Percentiles rank a stretch among this genome's conserved stretches.
Evolutionary conservation across 228 moss, liverwort and hornwort species (phyloP).

Genomic region (Sphagnum magellanicum): DNA sequence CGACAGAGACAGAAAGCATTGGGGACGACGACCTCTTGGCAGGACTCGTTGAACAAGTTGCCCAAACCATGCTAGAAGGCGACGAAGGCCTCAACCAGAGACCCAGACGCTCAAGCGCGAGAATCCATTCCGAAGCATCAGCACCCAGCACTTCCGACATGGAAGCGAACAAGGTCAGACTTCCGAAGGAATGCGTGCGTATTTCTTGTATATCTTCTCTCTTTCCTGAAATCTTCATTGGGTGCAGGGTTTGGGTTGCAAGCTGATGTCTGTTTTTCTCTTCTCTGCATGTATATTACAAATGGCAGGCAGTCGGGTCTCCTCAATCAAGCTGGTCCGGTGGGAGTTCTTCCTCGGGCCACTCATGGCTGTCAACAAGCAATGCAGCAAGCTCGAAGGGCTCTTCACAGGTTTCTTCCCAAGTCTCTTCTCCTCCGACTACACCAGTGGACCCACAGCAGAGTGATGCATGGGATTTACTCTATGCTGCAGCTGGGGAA

Average conservation of each 20-base stretch:
- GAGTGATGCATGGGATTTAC: conserved; percentile 64
- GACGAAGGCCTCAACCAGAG: conserved; percentile 16
- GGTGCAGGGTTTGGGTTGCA: not conserved
- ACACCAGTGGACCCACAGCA: conserved; percentile 45
- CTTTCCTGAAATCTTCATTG: not conserved
- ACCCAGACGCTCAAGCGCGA: not conserved
- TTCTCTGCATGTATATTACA: not conserved
- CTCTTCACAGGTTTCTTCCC: conserved; percentile 56
- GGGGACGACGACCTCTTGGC: conserved; percentile 77
- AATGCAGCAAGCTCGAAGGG: conserved; percentile 48
- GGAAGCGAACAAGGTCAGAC: not conserved
- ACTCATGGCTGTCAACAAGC: conserved; percentile 36
- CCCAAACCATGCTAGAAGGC: conserved; percentile 75
- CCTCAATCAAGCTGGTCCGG: conserved; percentile 59
- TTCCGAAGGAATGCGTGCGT: not conserved
- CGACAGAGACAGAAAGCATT: conserved; percentile 76
- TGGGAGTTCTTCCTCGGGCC: conserved; percentile 6
- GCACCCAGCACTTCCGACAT: not conserved
- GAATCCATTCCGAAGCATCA: not conserved
- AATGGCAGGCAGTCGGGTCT: conserved; percentile 8
- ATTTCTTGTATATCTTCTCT: not conserved
- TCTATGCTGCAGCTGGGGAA: conserved; percentile 86
- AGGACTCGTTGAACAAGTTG: conserved; percentile 75
- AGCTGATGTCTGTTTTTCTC: not conserved
- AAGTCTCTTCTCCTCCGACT: conserved; percentile 72